Evolutionary conservation across 2,329 filamentous ascomycete genomes (phyloP).

Genomic region (Xylaria sp.): DNA sequence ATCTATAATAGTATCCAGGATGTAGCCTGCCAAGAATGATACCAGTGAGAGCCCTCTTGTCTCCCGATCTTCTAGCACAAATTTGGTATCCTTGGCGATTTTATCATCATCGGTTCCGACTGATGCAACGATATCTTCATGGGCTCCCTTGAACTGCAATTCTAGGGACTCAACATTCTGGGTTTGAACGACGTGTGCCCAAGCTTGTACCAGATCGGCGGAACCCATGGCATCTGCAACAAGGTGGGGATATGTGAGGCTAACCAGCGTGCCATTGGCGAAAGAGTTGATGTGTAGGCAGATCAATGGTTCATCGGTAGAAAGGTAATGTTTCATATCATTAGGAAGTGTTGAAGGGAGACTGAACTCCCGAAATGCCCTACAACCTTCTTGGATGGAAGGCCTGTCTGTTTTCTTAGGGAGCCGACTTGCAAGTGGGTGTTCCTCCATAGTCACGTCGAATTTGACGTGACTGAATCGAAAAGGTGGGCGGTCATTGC

Average conservation of each 20-base stretch:
- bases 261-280: conserved; percentile 25
- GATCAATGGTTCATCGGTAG: conserved; percentile 28
- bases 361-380: conserved; percentile 14
- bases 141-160: not conserved
- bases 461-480: conserved; percentile 1
- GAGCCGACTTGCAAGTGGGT: conserved; percentile 1
- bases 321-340: conserved; percentile 28
- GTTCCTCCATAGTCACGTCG: not conserved
- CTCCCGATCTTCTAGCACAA: conserved; percentile 5
- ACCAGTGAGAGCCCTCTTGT: not conserved
- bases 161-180: not conserved
- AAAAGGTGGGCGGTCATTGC: not conserved
- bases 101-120: not conserved
- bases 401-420: conserved; percentile 9
- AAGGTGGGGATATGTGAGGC: conserved; percentile 23
- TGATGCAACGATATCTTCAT: not conserved
- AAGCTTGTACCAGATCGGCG: not conserved
- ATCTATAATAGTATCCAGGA: not conserved
- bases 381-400: conserved; percentile 15
- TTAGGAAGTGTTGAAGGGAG: conserved; percentile 19
- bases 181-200: not conserved
- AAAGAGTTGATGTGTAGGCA: conserved; percentile 28
- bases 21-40: not conserved
- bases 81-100: not conserved
- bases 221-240: conserved; percentile 17